phyloP scores from a whole-genome alignment of 2,329 filamentous ascomycete species.

The Verruconis gallopava region DNA sequence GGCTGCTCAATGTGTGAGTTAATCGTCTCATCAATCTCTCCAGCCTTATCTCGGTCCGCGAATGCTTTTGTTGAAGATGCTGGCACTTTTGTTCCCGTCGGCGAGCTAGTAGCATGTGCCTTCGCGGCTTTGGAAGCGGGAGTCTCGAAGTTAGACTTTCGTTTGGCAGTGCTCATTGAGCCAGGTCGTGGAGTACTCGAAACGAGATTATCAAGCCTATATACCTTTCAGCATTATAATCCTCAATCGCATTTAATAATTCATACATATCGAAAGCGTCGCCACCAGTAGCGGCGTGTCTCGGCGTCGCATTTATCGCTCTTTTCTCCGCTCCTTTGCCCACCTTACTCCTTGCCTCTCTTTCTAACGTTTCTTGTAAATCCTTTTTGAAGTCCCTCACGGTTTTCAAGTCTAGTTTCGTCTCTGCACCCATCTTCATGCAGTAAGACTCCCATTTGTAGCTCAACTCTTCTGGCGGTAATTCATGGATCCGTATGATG shows the following conservation, averaged over 20 bases:
- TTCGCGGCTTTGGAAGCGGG: constrained; percentile 33
- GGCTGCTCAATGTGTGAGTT: constrained; percentile 60
- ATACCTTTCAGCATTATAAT: constrained; percentile 10
- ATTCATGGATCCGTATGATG: constrained; percentile 70
- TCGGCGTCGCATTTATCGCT: constrained; percentile 47
- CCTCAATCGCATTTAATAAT: neutral
- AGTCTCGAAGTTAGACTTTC: constrained; percentile 40
- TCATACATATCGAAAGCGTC: constrained; percentile 75
- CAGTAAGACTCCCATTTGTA: constrained; percentile 99
- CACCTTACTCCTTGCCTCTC: constrained; percentile 57
- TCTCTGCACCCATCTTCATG: constrained; percentile 80
- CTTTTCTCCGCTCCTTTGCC: constrained; percentile 49
- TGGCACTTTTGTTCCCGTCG: constrained; percentile 30
- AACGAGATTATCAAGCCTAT: constrained; percentile 35
- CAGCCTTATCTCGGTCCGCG: constrained; percentile 61
- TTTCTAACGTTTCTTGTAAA: constrained; percentile 71
- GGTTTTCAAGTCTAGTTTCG: constrained; percentile 55
- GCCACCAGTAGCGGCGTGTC: constrained; percentile 38
- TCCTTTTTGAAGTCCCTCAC: constrained; percentile 73
- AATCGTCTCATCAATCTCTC: constrained; percentile 70
- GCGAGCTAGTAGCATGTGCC: constrained; percentile 37
- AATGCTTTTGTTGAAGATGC: constrained; percentile 49
- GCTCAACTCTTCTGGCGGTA: constrained; percentile 75
- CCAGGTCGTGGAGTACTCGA: constrained; percentile 30
- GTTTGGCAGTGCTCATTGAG: constrained; percentile 34